Evolutionary conservation across 257 asterid species (phyloP), one percentile per base, ranked within the genome.

Genomic region (Scutellaria minor): DNA sequence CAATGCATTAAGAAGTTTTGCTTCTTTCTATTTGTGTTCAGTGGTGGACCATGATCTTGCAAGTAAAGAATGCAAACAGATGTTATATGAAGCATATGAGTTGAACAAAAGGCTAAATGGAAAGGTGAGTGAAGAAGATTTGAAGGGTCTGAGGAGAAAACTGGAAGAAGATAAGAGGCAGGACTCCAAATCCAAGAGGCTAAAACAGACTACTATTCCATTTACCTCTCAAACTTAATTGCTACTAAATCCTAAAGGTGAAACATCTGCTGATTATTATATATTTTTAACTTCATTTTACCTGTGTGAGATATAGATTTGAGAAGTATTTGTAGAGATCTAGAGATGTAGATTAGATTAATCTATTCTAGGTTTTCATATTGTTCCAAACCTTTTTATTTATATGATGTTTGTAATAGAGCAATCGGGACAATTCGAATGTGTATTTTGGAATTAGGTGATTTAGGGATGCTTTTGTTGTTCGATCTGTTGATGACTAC

Each of bases 11-110:
- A 50, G 1, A 62, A 14, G 54, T 12, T 48, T 78, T 24, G 24
- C 2, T 59, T 31, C 37, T 13, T 59, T 64, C 35, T 6, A n/a
- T 9, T 24, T 47, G n/a, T 70, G 40, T 64, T 7, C 83, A 91
- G 99, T 94, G 83, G 88, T 91, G 65, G 87, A 80, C 63, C 99
- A 94, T 68, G 86, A 82, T 52, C 48, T 76, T 64, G 99, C 98
- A 58, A 92, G 96, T 77, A 95, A 90, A 83, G 96, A 95, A 64
- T 91, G 98, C 79, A 80, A 76, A 72, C 86, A 83, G 80, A 80
- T 79, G 46, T 66, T 95, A 22, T 80, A 77, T 35, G 97, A 92
- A 81, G 96, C 99, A n/a, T 91, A 94, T 59, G 97, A 83, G 62
- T 24, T 89, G 84, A 94, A 91, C 86, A 94, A 82, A 75, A 88